Conservation (phyloP, 345 rosid genomes). For the Adansonia digitata region DNA sequence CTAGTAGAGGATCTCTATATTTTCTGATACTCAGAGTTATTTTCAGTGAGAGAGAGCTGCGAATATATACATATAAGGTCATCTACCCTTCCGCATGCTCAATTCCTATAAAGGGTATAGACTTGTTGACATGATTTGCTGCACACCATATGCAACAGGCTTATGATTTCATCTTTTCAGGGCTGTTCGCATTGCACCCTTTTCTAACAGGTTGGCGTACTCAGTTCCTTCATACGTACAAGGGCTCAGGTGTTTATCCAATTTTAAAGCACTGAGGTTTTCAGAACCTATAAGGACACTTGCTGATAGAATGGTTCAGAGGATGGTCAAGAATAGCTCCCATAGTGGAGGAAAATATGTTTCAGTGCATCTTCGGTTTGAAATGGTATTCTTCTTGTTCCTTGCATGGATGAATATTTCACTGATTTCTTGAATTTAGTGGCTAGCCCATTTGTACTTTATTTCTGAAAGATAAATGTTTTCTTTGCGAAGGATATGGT, state of each 20-base stretch:
- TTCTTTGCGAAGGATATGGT: slow-evolving; percentile 72
- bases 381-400: slow-evolving; percentile 47
- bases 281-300: slow-evolving; percentile 73
- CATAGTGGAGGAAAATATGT: slow-evolving; percentile 70
- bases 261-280: slow-evolving; percentile 79
- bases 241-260: slow-evolving; percentile 81
- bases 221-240: slow-evolving; percentile 75
- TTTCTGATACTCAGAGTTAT: background rate
- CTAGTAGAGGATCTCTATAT: background rate
- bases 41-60: no score
- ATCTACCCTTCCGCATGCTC: background rate
- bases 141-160: background rate
- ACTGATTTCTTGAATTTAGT: background rate
- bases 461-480: slow-evolving; percentile 14
- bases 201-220: slow-evolving; percentile 88
- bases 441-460: background rate
- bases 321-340: slow-evolving; percentile 68
- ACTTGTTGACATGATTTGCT: background rate
- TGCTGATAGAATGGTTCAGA: slow-evolving; percentile 85
- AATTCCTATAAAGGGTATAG: background rate
- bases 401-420: background rate
- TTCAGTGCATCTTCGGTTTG: slow-evolving; percentile 96
- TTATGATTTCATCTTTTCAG: slow-evolving; percentile 35
- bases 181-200: slow-evolving; percentile 98
- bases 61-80: background rate